phyloP scores from a whole-genome alignment of 305 asterid species.

The Fraxinus latifolia region DNA sequence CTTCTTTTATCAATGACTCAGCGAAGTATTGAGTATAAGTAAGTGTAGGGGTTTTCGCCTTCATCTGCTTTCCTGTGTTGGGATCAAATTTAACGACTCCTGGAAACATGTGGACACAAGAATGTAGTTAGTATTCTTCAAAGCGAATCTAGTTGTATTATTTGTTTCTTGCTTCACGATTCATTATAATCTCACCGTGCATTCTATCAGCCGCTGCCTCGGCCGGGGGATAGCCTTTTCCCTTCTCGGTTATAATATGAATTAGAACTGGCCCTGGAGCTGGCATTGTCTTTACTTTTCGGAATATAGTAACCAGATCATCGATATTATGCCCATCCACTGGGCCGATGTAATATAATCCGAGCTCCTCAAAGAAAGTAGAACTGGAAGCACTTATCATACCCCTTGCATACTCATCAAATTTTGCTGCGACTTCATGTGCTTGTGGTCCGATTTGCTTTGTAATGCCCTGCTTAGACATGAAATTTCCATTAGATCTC shows the following conservation, averaged over 20 bases:
- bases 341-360: constrained; percentile 56
- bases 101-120: neutral
- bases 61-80: constrained; percentile 45
- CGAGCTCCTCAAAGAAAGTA: constrained; percentile 58
- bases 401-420: constrained; percentile 41
- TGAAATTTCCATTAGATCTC: neutral
- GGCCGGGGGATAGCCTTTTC: constrained; percentile 69
- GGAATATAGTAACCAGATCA: constrained; percentile 49
- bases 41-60: constrained; percentile 29
- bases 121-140: neutral
- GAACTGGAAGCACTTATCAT: constrained; percentile 38
- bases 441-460: constrained; percentile 47
- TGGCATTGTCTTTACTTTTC: constrained; percentile 50
- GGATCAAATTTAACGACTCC: constrained; percentile 67
- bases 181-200: constrained; percentile 42
- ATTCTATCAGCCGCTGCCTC: constrained; percentile 58
- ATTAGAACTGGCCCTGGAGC: constrained; percentile 55
- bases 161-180: neutral
- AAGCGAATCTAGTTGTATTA: neutral
- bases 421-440: constrained; percentile 49
- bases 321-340: constrained; percentile 53
- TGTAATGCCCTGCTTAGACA: constrained; percentile 33
- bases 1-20: constrained; percentile 50
- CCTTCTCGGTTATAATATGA: constrained; percentile 59
- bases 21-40: constrained; percentile 66